Conservation (phyloP, 192 early-diverging fungal genomes). For the Lobosporangium transversale region DNA sequence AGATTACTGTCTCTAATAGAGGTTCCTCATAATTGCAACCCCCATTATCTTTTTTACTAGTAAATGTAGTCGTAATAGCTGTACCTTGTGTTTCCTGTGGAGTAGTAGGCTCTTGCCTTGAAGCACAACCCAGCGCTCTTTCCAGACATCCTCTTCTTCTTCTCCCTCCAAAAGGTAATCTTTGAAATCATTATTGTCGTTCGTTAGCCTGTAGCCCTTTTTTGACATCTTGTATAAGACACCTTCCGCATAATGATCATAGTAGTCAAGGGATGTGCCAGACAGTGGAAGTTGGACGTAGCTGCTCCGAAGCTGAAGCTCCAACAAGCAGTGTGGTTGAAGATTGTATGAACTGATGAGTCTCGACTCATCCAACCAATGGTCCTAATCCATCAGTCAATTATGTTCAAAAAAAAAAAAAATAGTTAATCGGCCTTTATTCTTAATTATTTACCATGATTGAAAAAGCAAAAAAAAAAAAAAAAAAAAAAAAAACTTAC, state of each 20-base stretch:
- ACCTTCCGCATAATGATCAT: conserved; percentile 42
- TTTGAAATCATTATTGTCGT: too few relatives aligned
- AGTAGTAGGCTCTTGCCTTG: conserved; percentile 30
- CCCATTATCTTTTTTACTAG: too few relatives aligned
- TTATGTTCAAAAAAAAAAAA: background rate
- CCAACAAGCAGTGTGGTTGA: conserved; percentile 29
- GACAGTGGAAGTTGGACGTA: conserved; percentile 29
- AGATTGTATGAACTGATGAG: conserved; percentile 20
- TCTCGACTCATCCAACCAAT: conserved; percentile 44
- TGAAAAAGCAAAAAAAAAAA: background rate
- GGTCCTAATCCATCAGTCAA: conserved; percentile 12
- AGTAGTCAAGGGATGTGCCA: conserved; percentile 13
- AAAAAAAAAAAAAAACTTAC: conserved; percentile 14
- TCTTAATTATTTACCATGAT: too few relatives aligned
- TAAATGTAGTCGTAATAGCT: too few relatives aligned
- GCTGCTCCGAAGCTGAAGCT: conserved; percentile 33
- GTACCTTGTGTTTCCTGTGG: conserved; percentile 45
- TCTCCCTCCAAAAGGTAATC: too few relatives aligned
- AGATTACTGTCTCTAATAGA: too few relatives aligned
- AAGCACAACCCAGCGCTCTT: conserved; percentile 41
- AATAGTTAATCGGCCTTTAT: too few relatives aligned
- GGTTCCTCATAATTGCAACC: too few relatives aligned
- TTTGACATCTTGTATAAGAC: conserved; percentile 41
- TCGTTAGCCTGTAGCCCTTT: conserved; percentile 8
- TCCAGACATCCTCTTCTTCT: conserved; percentile 19